phyloP scores from a whole-genome alignment of 768 basidiomycete species.

The Tylopilus sp. region DNA sequence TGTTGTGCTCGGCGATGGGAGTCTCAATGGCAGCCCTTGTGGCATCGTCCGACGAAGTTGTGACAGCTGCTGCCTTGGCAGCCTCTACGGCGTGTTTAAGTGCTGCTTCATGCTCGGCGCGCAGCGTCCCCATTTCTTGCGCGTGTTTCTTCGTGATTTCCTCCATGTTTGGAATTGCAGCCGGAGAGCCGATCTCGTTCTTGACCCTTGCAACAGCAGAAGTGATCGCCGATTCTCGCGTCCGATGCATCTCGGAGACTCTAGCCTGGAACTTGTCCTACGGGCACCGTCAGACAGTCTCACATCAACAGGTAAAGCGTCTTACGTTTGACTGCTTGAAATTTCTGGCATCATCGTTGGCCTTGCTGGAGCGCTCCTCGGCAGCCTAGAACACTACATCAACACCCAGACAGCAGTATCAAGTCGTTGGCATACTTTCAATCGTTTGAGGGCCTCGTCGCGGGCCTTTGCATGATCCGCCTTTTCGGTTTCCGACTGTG shows the following conservation, averaged over 20 bases:
- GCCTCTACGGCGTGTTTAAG: slow-evolving; percentile 51
- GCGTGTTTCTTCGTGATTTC: slow-evolving; percentile 52
- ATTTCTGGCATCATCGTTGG: slow-evolving; percentile 41
- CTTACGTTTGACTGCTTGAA: slow-evolving; percentile 33
- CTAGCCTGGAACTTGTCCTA: slow-evolving; percentile 64
- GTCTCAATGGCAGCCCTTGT: slow-evolving; percentile 49
- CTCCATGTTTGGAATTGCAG: slow-evolving; percentile 28
- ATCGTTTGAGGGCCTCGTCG: slow-evolving; percentile 55
- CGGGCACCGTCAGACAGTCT: slow-evolving; percentile 2
- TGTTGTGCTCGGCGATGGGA: slow-evolving; percentile 48
- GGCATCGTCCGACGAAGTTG: slow-evolving; percentile 25
- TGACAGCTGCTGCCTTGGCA: slow-evolving; percentile 34
- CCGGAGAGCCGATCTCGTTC: slow-evolving; percentile 36
- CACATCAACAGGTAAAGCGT: neutral
- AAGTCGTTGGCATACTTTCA: slow-evolving; percentile 44
- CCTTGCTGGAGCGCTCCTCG: slow-evolving; percentile 44
- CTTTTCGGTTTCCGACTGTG: slow-evolving; percentile 59
- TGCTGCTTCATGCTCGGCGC: slow-evolving; percentile 52
- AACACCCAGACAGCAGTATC: neutral
- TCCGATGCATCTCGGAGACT: slow-evolving; percentile 50
- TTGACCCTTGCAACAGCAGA: slow-evolving; percentile 57
- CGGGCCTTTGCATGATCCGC: slow-evolving; percentile 52
- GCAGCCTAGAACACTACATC: slow-evolving; percentile 29
- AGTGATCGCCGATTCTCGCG: slow-evolving; percentile 49
- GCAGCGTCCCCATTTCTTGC: slow-evolving; percentile 55